phyloP scores from a whole-genome alignment of 805 yeast species.

The Starmera pachycereana region DNA sequence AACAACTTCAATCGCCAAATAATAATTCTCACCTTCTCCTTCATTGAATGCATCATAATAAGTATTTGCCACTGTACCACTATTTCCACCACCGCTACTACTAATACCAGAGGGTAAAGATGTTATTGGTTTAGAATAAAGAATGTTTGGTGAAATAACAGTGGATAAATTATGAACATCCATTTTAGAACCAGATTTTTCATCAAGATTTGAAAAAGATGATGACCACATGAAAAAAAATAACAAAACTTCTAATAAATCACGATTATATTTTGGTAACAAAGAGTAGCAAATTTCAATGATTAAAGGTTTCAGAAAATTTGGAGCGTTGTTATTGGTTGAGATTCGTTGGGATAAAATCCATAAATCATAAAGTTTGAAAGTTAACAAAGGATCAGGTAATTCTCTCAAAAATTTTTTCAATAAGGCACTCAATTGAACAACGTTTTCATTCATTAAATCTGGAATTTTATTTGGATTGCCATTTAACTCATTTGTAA shows the following conservation, averaged over 20 bases:
- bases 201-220: conserved; percentile 87
- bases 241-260: conserved; percentile 74
- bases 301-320: conserved; percentile 34
- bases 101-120: conserved; percentile 12
- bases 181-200: conserved; percentile 89
- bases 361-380: conserved; percentile 69
- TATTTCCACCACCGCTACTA: background rate
- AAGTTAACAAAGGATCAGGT: conserved; percentile 85
- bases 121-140: conserved; percentile 44
- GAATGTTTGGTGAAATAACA: conserved; percentile 86
- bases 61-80: conserved; percentile 15
- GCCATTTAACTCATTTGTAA: conserved; percentile 64
- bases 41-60: conserved; percentile 29
- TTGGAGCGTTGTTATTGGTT: conserved; percentile 20
- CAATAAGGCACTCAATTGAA: conserved; percentile 86
- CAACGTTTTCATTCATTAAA: conserved; percentile 66
- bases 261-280: conserved; percentile 75
- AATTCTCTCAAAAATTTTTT: conserved; percentile 87
- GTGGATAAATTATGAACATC: conserved; percentile 92
- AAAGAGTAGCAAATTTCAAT: conserved; percentile 60
- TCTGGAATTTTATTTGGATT: conserved; percentile 65
- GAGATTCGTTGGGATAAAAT: conserved; percentile 50
- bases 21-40: conserved; percentile 58
- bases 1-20: conserved; percentile 85
- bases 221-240: conserved; percentile 92